Conservation (phyloP, 108 stramenopile genomes). For the Pseudonitzschia multiseries region DNA sequence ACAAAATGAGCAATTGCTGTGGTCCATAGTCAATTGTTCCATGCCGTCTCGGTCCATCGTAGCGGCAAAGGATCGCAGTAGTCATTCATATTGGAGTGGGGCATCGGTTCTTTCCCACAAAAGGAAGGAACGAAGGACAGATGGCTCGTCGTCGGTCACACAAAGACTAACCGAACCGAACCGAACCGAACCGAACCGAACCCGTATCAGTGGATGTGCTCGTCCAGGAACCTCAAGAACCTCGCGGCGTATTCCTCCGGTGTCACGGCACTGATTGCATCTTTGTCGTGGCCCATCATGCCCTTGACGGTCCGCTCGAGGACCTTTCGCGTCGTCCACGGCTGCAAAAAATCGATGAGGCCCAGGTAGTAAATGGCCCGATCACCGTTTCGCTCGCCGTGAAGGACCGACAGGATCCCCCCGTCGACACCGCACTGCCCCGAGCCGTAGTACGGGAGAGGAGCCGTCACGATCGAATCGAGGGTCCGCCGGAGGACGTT, state of each 20-base stretch:
- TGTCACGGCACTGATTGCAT: slow-evolving; percentile 74
- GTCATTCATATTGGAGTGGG: no score
- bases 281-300: slow-evolving; percentile 60
- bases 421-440: slow-evolving; percentile 71
- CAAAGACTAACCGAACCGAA: no score
- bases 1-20: no score
- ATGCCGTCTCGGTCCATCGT: no score
- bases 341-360: slow-evolving; percentile 90
- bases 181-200: no score
- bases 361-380: slow-evolving; percentile 79
- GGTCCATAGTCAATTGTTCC: no score
- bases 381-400: slow-evolving; percentile 57
- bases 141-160: no score
- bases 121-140: no score
- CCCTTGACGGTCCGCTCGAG: slow-evolving; percentile 74
- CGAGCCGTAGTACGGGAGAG: slow-evolving; percentile 75
- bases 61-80: no score
- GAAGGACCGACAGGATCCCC: slow-evolving; percentile 58
- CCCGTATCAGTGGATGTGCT: slow-evolving; percentile 53
- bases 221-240: slow-evolving; percentile 73
- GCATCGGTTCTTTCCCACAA: no score
- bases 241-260: slow-evolving; percentile 74
- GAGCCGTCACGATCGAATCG: slow-evolving; percentile 37
- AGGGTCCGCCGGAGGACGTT: slow-evolving; percentile 15
- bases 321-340: slow-evolving; percentile 73